Evolutionary conservation across 2,329 filamentous ascomycete genomes (phyloP), one percentile per base, ranked within the genome.

Genomic region (Aureobasidium sp.): DNA sequence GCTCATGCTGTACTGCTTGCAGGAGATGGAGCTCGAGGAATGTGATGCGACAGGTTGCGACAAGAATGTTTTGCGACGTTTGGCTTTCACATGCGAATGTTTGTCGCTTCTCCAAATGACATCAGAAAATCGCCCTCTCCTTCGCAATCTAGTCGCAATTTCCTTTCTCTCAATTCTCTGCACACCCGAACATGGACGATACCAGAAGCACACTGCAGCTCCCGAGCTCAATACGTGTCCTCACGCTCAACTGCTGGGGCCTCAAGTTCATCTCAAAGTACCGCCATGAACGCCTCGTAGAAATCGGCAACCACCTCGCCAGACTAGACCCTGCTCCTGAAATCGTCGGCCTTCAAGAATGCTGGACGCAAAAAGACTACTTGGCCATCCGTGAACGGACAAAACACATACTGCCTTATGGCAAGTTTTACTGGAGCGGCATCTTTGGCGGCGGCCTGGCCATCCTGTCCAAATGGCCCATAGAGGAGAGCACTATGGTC

Each of bases 161-260:
- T 34, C 56, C 41, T 11, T 20, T 12, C 47, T 22, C 25, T 8
- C 53, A 22, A 25, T 20, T 3, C 39, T 42, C 39, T 42, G 25
- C 22, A 34, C 12, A 27, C 29, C 27, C 25, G 9, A 42, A 31
- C 29, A 65, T 64, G 62, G 42, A 51, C 0, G 2, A 47, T 6
- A 9, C 34, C 20, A 25, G 25, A 22, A 20, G 51, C 6, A 25
- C 63, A 27, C n/a, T n/a, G 48, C 52, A 62, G 47, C 64, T 73
- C 70, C 67, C 84, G 7, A 73, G 82, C 20, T 77, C 77, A 36
- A 82, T 97, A 72, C 87, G 89, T 70, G 81, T 97, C 68, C 78
- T 97, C 67, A 94, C 90, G 5, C 84, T 96, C 73, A 99, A 99
- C 77, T 97, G 91, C 84, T 97, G 94, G 93, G 94, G 94, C 57